Base-by-base conservation (phyloP, 2,329 filamentous ascomycete genomes). In the Leptographium wingfieldii region DNA sequence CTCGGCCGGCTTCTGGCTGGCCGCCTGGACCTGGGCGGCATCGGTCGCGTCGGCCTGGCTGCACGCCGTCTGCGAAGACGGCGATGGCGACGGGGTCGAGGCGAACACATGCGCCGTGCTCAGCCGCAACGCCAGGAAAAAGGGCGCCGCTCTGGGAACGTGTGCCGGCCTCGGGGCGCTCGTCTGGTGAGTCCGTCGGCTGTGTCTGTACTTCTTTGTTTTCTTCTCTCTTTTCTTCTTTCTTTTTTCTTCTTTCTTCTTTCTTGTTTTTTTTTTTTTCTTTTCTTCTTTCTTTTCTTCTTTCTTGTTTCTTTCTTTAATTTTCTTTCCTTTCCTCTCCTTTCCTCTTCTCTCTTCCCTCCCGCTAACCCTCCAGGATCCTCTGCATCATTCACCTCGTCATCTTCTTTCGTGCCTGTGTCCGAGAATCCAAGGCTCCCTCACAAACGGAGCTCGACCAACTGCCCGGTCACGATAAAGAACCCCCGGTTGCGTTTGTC, bases 151-250 rank as follows among this genome's bases (percentile, higher is more conserved):
- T 5, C 66, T 76, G 55, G 74, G 69, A 11, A 75, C 69, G 22
- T 71, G 67, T 46, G 73, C 75, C 25, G 74, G 68, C 35, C 59
- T 79, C 6, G 76, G 76, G 3, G 74, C 73, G 11, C 25, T 76
- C 19, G 66, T 68, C 19, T 78, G 76, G 73, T 74, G 60, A 60
- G 69, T 67, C 4, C 11, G n/a, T 55, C 9, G 33, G 33, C 1
- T 35, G 33, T 35, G 10, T 14, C 52, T 12, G 5, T 43, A 12
- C 33, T 33, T 54, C 10, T 16, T 29, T 35, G 22, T 6, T 16
- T 31, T 33, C 12, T 19, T 35, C 35, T n/a, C 11, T 54, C 16
- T 35, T 14, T 22, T 11, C 29, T 49, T 33, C 22, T 29, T 2
- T 38, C 38, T 40, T 14, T 55, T 22, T 61, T 59, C 7, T 60